Evolutionary conservation across 257 asterid species (phyloP), one percentile per base, ranked within the genome.

Genomic region (Rehmannia glutinosa): DNA sequence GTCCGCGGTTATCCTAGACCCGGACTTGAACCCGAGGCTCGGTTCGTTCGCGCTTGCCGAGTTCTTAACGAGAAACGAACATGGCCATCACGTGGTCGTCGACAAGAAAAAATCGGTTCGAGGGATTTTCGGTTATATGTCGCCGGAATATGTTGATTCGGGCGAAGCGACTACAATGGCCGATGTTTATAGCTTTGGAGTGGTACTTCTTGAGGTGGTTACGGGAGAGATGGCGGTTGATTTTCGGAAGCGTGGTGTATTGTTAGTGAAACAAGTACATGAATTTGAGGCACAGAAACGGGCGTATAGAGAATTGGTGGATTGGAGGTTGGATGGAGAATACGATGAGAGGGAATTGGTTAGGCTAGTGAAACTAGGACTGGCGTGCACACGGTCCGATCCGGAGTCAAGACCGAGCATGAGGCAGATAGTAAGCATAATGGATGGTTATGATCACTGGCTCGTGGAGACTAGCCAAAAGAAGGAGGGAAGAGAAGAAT

Each of bases 31-130:
- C 74, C 97, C 99, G 0, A 82, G 96, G 72, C 95, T 93, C 10
- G 97, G 97, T 1, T 86, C 87, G 0, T 93, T 93, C 46, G 94
- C 97, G 1, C 92, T 93, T 0, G 96, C 99, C 0, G 97, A 91
- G 76, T 93, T 93, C 74, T 62, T 93, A 53, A 77, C 94, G 0
- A 77, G 99, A 10, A 93, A 91, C 39, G 99, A 93, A 47, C 74
- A 83, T 0, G 79, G 91, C 13, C 81, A 84, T 27, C 95, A 90
- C 16, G 78, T 82, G 5, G 84, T 74, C 7, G 68, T 84, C 0
- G 92, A 90, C 56, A 84, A 83, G 74, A 85, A 70, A 33, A 73
- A 58, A 24, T 86, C 96, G 0, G 83, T 82, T 4, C 58, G 96
- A 3, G 99, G 99, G 57, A 93, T 91, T 2, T 93, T 90, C 9